These are phyloP conservation scores for Strobilomyces echinocephalus DNA, from an alignment of 768 basidiomycete species.

Conservation along the genomic window DNA sequence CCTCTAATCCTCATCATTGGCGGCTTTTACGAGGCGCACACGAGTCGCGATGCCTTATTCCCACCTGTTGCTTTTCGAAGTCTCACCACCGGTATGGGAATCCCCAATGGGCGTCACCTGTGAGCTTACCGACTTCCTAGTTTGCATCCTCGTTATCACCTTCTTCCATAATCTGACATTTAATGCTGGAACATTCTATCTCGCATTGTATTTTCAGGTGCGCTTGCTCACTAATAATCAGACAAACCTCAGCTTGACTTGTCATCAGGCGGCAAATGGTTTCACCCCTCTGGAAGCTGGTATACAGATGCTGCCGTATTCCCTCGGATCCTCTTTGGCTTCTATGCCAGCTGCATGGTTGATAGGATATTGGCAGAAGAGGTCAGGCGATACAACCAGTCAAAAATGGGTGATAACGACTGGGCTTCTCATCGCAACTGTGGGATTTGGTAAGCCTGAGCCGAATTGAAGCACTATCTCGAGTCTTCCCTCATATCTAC, in stretches of 20 bases:
- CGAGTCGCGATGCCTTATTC: constrained; percentile 67
- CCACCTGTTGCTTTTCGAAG: constrained; percentile 59
- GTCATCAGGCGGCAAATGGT: constrained; percentile 58
- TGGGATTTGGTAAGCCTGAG: constrained; percentile 63
- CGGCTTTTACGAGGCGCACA: constrained; percentile 63
- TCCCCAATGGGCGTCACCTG: constrained; percentile 5
- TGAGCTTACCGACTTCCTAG: constrained; percentile 33
- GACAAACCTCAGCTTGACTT: constrained; percentile 2
- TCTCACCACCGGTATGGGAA: constrained; percentile 51
- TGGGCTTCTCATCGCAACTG: constrained; percentile 60
- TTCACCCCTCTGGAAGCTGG: constrained; percentile 71
- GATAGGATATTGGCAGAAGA: constrained; percentile 61
- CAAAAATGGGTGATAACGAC: constrained; percentile 61
- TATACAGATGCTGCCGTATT: constrained; percentile 73
- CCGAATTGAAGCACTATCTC: neutral
- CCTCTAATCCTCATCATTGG: constrained; percentile 50
- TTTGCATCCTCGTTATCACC: constrained; percentile 58
- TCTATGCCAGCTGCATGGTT: constrained; percentile 87
- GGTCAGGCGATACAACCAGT: constrained; percentile 51
- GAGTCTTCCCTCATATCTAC: constrained; percentile 10
- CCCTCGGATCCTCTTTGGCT: constrained; percentile 77
- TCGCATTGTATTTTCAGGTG: constrained; percentile 81
- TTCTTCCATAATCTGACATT: constrained; percentile 84
- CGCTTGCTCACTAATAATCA: constrained; percentile 10
- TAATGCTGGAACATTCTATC: constrained; percentile 81